A percentile compares a stretch with the other conserved stretches of the same genome.
Conservation (phyloP, 2,329 filamentous ascomycete species). For the Chrysosphaeria jannelii region DNA sequence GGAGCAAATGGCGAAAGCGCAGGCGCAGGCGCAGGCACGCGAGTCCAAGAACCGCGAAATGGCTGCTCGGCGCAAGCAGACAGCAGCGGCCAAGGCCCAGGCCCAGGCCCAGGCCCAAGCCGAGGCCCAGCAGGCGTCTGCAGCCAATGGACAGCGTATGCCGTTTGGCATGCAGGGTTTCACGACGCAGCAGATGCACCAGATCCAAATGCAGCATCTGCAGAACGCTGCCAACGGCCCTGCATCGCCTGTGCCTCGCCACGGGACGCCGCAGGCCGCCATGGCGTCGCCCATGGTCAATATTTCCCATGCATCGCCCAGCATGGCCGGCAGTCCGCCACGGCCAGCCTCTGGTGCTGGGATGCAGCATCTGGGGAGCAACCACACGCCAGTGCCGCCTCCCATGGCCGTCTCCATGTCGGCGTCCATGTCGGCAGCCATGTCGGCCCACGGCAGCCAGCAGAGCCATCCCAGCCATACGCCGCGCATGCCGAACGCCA, state of each 20-base stretch:
- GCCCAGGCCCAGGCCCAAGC: constrained; percentile 1
- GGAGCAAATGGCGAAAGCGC: constrained; percentile 9
- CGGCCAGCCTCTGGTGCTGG: constrained; percentile 36
- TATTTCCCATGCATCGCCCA: constrained; percentile 35
- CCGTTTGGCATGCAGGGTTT: constrained; percentile 7
- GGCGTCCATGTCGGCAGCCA: constrained; percentile 27
- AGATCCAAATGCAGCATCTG: constrained; percentile 25
- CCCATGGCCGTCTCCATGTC: constrained; percentile 22
- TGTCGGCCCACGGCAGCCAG: constrained; percentile 33
- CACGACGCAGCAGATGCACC: constrained; percentile 10
- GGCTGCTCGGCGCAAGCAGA: constrained; percentile 7
- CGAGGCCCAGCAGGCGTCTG: constrained; percentile 8
- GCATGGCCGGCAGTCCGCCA: constrained; percentile 35
- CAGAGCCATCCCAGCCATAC: constrained; percentile 34
- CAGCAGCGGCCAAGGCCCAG: constrained; percentile 6
- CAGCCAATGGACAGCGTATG: constrained; percentile 4
- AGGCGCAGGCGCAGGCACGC: constrained; percentile 7
- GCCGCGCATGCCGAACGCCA: constrained; percentile 27
- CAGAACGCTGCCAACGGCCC: constrained; percentile 18
- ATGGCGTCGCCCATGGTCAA: constrained; percentile 34
- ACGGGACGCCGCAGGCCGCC: constrained; percentile 31
- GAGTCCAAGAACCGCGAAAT: constrained; percentile 7
- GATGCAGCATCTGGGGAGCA: no score
- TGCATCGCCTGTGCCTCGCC: constrained; percentile 34
- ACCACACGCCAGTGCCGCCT: no score